Evolutionary conservation across 345 rosid genomes (phyloP).

Genomic region (Capsella bursapastoris): DNA sequence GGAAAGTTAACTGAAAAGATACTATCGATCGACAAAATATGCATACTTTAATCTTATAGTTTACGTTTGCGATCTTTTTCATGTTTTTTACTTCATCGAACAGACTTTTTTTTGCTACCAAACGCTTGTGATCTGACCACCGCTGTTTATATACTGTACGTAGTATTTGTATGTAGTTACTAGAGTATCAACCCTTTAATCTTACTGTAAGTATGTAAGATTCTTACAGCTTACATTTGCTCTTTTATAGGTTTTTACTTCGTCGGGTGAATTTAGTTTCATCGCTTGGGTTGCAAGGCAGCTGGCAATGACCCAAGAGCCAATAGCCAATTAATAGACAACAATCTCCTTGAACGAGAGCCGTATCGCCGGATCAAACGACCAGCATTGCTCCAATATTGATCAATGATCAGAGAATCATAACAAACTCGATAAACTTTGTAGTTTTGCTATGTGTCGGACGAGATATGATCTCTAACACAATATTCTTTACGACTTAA

Average conservation of each 20-base stretch:
- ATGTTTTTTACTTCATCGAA: too few relatives aligned
- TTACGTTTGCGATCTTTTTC: too few relatives aligned
- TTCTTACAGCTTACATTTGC: neutral
- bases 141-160: too few relatives aligned
- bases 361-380: conserved; percentile 55
- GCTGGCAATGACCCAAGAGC: conserved; percentile 53
- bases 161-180: too few relatives aligned
- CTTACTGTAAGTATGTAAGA: too few relatives aligned
- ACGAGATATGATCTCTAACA: conserved; percentile 19
- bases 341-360: conserved; percentile 76
- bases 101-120: too few relatives aligned
- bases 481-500: too few relatives aligned
- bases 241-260: neutral
- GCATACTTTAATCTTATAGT: too few relatives aligned
- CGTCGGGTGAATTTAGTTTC: conserved; percentile 5
- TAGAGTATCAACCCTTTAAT: too few relatives aligned
- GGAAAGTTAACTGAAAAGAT: neutral
- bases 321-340: conserved; percentile 27
- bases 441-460: neutral
- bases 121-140: too few relatives aligned
- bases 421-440: neutral
- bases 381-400: conserved; percentile 6
- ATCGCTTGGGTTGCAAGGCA: conserved; percentile 57
- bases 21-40: too few relatives aligned
- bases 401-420: neutral